These are phyloP conservation scores for Pythium vanterpoolii DNA, from an alignment of 352 stramenopile genomes.

Conservation along the genomic window DNA sequence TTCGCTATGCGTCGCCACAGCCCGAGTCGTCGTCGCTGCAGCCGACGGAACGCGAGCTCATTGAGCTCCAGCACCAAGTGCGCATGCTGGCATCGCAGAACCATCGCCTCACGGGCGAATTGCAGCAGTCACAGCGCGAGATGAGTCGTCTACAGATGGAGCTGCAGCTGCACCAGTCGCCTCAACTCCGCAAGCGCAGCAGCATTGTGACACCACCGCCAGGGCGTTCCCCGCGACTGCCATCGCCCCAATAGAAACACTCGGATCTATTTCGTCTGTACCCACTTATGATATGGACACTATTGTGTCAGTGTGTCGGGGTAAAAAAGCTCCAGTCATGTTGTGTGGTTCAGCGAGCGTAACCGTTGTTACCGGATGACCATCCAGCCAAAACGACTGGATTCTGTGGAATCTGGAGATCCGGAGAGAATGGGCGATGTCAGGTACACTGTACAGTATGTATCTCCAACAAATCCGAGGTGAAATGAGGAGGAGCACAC, in stretches of 20 bases:
- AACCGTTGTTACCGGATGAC: too few species aligned
- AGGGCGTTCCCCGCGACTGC: not conserved
- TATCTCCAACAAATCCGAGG: not conserved
- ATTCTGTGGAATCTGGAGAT: not conserved
- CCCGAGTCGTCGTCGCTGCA: constrained; percentile 24
- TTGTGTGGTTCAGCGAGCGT: too few species aligned
- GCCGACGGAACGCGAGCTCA: constrained; percentile 32
- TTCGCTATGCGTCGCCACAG: constrained; percentile 38
- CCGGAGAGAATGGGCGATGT: not conserved
- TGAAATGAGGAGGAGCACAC: not conserved
- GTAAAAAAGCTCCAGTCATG: not conserved
- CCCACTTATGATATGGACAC: not conserved
- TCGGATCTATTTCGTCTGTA: not conserved
- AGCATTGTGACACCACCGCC: constrained; percentile 24
- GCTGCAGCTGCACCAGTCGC: constrained; percentile 44
- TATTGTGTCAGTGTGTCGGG: not conserved
- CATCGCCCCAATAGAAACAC: not conserved
- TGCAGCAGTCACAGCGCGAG: constrained; percentile 50
- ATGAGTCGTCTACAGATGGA: constrained; percentile 53
- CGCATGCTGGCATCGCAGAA: constrained; percentile 66
- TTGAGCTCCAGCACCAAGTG: constrained; percentile 58
- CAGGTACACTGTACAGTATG: not conserved
- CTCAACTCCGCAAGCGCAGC: constrained; percentile 36
- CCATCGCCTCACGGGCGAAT: constrained; percentile 43
- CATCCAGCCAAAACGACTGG: not conserved